Evolutionary conservation across 2,329 filamentous ascomycete genomes (phyloP), one percentile per base, ranked within the genome.

Genomic region (Pseudocercospora musae): DNA sequence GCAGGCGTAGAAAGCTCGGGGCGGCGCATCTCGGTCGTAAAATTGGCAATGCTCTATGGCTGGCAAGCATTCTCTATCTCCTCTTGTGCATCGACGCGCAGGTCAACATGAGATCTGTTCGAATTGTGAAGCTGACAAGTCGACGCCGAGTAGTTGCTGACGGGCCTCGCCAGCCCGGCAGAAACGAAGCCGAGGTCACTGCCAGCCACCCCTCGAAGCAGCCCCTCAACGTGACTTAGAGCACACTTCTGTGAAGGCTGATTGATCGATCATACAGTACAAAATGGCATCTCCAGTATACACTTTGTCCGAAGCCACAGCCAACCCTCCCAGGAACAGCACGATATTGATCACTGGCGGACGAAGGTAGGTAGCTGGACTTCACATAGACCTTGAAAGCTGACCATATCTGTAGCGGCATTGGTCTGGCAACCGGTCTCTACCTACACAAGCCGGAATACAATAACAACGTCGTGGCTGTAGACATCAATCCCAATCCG

Each of bases 321-420:
- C 68, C 4, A 70, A 69, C 27, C 68, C 68, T 4, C 71, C 72
- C 5, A 58, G 58, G 9, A 59, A 69, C 57, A 70, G 64, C 20
- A 73, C 71, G 10, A 70, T 72, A 18, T 61, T 73, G 10, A 73
- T 74, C 59, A 73, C 71, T 7, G 72, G 72, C 42, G 72, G 70
- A 27, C 70, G 69, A 20, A 62, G 62, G 66, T 63, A 53, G 5
- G 52, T 31, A 48, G 25, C n/a, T 29, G 27, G 20, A 25, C 5
- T 29, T 23, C n/a, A 23, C 49, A 7, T n/a, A 37, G 40, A 33
- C 6, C 15, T 15, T 6, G 40, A 57, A 5, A 25, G 44, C 56
- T 60, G 2, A 58, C 13, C 25, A 5, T n/a, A 29, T n/a, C 21
- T 40, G 15, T 58, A 69, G 65, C n/a, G 72, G 72, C 40, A 73